Evolutionary conservation across 768 basidiomycete species (phyloP), one percentile per base, ranked within the genome.

Genomic region (Lactarius pseudohatsudake): DNA sequence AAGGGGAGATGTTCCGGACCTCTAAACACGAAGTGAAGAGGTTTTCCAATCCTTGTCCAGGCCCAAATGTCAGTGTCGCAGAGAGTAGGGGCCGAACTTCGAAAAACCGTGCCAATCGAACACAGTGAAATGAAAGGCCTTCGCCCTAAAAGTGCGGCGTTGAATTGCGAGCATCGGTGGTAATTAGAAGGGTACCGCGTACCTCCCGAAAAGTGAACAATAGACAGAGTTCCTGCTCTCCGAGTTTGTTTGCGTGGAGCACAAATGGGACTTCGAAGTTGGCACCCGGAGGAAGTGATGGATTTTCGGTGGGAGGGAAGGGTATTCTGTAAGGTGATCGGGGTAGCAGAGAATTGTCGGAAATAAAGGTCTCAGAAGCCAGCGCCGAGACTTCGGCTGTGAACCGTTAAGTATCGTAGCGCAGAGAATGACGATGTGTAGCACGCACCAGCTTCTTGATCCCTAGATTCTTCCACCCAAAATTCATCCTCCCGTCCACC

Each of bases 141-240:
- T 80, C 79, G 45, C 75, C 72, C 89, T 91, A 59, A 16, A 59
- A 36, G 32, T 16, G 8, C 10, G 9, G 36, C 10, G 22, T 57
- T 22, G 55, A 61, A 22, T 13, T 13, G 15, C 54, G 7, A 47
- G 34, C 40, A 43, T 26, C 9, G 4, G 22, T n/a, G 20, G 40
- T 53, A 34, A 20, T 13, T 18, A 2, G n/a, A 69, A 53, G 6
- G 26, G 41, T 6, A 6, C 38, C 13, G 71, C 75, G 68, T 72
- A 86, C 88, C 77, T 87, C 83, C 70, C 88, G 83, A 77, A 86
- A 92, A 0, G 86, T 81, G 74, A 94, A 84, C 16, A 94, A 75
- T 9, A 91, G 70, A 61, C 78, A 80, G 13, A 94, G 77, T 56
- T 86, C 82, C 43, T 82, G 80, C 47, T 77, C 77, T 30, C 84